Base-by-base conservation (phyloP, 1,284 basidiomycete species). In the Xerocomus tenax region DNA sequence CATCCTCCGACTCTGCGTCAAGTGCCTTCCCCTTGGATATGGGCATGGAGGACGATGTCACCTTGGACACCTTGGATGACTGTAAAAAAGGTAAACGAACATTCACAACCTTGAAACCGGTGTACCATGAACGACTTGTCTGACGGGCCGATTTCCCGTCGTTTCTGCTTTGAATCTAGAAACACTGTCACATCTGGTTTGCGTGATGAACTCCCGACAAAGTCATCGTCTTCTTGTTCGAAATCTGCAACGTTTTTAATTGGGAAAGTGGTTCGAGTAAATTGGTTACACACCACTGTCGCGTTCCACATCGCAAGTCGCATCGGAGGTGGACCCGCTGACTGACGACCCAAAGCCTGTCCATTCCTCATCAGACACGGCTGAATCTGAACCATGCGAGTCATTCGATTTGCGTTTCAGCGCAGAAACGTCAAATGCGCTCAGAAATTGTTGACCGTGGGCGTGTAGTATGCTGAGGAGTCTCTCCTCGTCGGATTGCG, bases 41-140 rank as follows among this genome's bases (percentile, higher is more conserved):
- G 4, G 57, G 25, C 41, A 55, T 56, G 46, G 53, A 55, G 8
- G 74, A 71, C 44, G 70, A 58, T 10, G 72, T 72, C 39, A 87
- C 54, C 61, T 80, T 82, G 13, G 76, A 74, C 16, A 87, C 76
- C 69, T 84, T 88, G 18, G 87, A 85, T 2, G 87, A 90, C 87
- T 89, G 57, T 35, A 28, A 38, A 18, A 50, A 42, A 32, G 5
- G 21, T 48, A 6, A 43, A 47, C 6, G 12, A 30, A 30, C 19
- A 15, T 48, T 39, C 43, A 34, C 9, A 54, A 53, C 16, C 32
- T 8, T 2, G 30, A 48, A 43, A 10, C 10, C 8, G 3, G 12
- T 21, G 23, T 71, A 86, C 86, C 85, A 89, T 88, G 61, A 89
- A 88, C 1, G 79, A 74, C 62, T 74, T 79, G 10, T 67, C 65